Conservation (phyloP, 2,329 filamentous ascomycete genomes). For the Chaetomium strumarium region DNA sequence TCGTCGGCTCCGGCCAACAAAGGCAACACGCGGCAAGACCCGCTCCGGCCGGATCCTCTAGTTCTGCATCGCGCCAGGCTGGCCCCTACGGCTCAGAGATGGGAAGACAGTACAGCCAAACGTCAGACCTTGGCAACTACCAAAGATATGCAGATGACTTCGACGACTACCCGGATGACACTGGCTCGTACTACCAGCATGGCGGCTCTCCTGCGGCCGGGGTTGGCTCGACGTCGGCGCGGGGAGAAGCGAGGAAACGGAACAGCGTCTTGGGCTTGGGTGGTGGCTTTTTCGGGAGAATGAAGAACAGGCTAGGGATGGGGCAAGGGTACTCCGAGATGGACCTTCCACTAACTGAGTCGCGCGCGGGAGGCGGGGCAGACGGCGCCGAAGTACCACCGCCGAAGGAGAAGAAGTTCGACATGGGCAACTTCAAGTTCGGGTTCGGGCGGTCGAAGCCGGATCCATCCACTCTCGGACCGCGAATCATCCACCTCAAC, state of each 20-base stretch:
- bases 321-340: slow-evolving; percentile 89
- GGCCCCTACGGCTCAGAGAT: slow-evolving; percentile 39
- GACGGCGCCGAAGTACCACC: slow-evolving; percentile 28
- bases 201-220: slow-evolving; percentile 49
- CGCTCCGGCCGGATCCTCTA: slow-evolving; percentile 23
- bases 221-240: slow-evolving; percentile 31
- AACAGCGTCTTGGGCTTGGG: slow-evolving; percentile 87
- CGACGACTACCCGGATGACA: slow-evolving; percentile 75
- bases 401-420: slow-evolving; percentile 51
- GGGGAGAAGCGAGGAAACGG: slow-evolving; percentile 56
- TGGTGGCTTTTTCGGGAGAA: slow-evolving; percentile 77
- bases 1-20: slow-evolving; percentile 64
- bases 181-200: slow-evolving; percentile 77
- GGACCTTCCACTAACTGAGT: slow-evolving; percentile 90
- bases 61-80: slow-evolving; percentile 23
- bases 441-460: slow-evolving; percentile 78
- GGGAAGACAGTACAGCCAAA: slow-evolving; percentile 60
- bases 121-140: slow-evolving; percentile 80
- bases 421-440: slow-evolving; percentile 79
- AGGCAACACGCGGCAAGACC: slow-evolving; percentile 43
- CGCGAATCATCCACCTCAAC: slow-evolving; percentile 90
- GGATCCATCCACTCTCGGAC: slow-evolving; percentile 86
- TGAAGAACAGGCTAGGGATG: slow-evolving; percentile 89
- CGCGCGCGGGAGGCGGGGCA: slow-evolving; percentile 44
- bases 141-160: slow-evolving; percentile 84